Base-by-base conservation (phyloP, 1,139 yeast genomes). In the Saccharomyces hybrid region DNA sequence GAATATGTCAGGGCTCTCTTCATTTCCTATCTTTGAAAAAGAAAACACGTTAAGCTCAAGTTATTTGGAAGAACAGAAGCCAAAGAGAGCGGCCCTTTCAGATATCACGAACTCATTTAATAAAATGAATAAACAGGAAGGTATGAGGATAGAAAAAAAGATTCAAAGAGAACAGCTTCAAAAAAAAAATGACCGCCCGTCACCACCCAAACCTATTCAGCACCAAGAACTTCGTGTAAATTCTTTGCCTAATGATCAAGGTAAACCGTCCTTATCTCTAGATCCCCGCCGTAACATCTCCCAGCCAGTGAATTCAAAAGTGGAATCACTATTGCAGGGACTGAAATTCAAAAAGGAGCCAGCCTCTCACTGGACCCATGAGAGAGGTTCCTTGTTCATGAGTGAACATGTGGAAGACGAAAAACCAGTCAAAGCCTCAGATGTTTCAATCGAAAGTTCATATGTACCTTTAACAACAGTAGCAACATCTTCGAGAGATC, bases 211-310 rank as follows among this genome's bases (percentile, higher is more conserved):
- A 38, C 26, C 26, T 38, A 9, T 9, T 20, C 44, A 38, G 20
- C 6, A 25, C 25, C 44, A 38, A 20, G 26, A 20, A 20, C 44
- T 20, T 5, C 44, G 44, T 38, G 26, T 38, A 38, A 16, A 38
- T 20, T 38, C 44, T 38, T 38, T 38, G 25, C 44, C 44, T 16
- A 20, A 20, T 38, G 26, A 16, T 5, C 23, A 38, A 38, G n/a
- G 26, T 9, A 16, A 16, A 9, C 6, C 44, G 11, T 38, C 44
- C 11, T 11, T 20, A 38, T 38, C 44, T 9, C 54, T 67, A 48
- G 71, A 67, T 52, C 71, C 71, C 4, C 64, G 68, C 46, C 63
- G 67, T 42, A 63, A 61, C 47, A 52, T 62, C 13, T 56, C 67
- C 2, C 66, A 65, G 51, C 69, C 67, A 13, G 54, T 49, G 4